phyloP scores from a whole-genome alignment of 169 alveolate genomes.

The Plasmodium adleri region DNA sequence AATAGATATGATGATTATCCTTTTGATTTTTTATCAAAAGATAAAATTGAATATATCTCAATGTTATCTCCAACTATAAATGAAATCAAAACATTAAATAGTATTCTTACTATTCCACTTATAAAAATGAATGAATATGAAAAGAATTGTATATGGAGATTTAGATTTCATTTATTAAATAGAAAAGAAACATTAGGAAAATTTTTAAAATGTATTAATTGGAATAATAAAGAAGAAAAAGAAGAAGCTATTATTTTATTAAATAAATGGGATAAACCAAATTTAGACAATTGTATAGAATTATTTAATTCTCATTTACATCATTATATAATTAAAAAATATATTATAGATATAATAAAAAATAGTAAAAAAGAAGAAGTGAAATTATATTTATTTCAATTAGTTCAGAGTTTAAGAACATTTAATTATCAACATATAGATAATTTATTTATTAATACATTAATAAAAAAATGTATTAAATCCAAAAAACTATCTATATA shows the following conservation, averaged over 20 bases:
- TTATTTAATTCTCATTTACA: conserved; percentile 76
- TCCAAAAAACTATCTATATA: conserved; percentile 59
- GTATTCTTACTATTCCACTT: conserved; percentile 30
- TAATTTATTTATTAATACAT: conserved; percentile 40
- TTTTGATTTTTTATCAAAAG: conserved; percentile 30
- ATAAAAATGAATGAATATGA: conserved; percentile 67
- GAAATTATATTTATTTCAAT: conserved; percentile 54
- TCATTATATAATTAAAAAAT: conserved; percentile 26
- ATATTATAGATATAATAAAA: conserved; percentile 42
- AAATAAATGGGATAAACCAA: conserved; percentile 76
- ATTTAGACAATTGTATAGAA: conserved; percentile 76
- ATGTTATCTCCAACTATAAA: conserved; percentile 29
- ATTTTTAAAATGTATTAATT: conserved; percentile 79
- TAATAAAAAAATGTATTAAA: conserved; percentile 43
- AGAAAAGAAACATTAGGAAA: conserved; percentile 73
- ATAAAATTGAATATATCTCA: conserved; percentile 5
- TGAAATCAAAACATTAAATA: conserved; percentile 52
- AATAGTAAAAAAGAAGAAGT: conserved; percentile 49
- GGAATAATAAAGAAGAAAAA: conserved; percentile 57
- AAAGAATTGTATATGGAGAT: conserved; percentile 78
- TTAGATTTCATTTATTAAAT: conserved; percentile 63
- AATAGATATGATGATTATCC: conserved; percentile 75
- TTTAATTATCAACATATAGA: conserved; percentile 43
- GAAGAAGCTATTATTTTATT: conserved; percentile 56
- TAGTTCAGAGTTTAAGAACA: conserved; percentile 46